Evolutionary conservation across 1,284 basidiomycete species (phyloP), one percentile per base, ranked within the genome.

Genomic region (Ceratobasidium sp.): DNA sequence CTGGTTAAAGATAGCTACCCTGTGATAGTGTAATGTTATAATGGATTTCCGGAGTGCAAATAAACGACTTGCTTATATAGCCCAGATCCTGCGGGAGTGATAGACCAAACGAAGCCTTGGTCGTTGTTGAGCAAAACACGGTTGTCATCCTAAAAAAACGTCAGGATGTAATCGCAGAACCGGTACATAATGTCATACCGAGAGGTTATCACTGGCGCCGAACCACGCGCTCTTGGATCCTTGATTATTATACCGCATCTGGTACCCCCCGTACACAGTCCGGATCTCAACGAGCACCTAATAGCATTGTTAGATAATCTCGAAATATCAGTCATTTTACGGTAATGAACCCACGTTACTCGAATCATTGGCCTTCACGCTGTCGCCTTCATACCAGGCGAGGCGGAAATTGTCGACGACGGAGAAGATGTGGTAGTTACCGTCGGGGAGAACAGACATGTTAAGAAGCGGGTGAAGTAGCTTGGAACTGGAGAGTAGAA

Each of bases 91-190:
- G 50, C 50, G 24, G 17, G 6, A 4, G 24, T 51, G 17, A 51
- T 51, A 51, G 50, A 19, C 50, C 50, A 51, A 51, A 24, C 24
- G 19, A 51, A 19, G 17, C 50, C 19, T 17, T 4, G 5, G 50
- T 51, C 50, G 50, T 51, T 24, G 50, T 51, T 51, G 19, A 51
- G 50, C 17, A 51, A 24, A 24, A 51, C 50, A n/a, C 50, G 50
- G 15, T 51, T 17, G 19, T 51, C 50, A 6, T 19, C 17, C 50
- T 51, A 17, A 24, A 24, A n/a, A 51, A n/a, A 17, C 15, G 19
- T 51, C 50, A 51, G 50, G 19, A n/a, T 51, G 19, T 6, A 17
- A 51, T n/a, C 4, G 6, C 50, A 19, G 17, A 24, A 51, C 50
- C 19, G 50, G 50, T 19, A 51, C 19, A 51, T 51, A 19, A 17